Percentiles rank a stretch among this genome's conserved stretches.
phyloP scores from a whole-genome alignment of 2,329 filamentous ascomycete species.

The Beauveria medogensis region DNA sequence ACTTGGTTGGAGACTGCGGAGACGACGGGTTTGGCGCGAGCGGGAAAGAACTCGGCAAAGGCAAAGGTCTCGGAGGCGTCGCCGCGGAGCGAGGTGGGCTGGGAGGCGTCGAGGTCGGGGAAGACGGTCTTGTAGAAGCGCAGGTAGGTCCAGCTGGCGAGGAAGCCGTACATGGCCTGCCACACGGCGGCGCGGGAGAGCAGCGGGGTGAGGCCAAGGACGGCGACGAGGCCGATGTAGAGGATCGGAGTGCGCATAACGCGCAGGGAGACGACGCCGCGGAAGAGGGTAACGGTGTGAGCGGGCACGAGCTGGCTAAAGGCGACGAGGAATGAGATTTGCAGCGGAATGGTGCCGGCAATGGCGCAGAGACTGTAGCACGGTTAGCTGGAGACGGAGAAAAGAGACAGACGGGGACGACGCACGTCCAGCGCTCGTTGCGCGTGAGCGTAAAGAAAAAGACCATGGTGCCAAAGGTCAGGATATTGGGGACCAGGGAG shows the following conservation, averaged over 20 bases:
- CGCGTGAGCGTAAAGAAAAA: constrained; percentile 64
- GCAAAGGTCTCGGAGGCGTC: constrained; percentile 95
- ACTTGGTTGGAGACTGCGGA: constrained; percentile 64
- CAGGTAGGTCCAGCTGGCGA: constrained; percentile 90
- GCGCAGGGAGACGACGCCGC: constrained; percentile 78
- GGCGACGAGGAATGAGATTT: constrained; percentile 89
- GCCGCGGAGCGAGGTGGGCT: constrained; percentile 60
- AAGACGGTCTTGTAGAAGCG: constrained; percentile 84
- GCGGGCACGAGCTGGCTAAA: constrained; percentile 97
- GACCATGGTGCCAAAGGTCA: constrained; percentile 66
- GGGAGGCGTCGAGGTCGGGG: constrained; percentile 57
- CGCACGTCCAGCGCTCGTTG: constrained; percentile 62
- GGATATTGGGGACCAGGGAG: constrained; percentile 69
- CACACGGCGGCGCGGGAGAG: constrained; percentile 67
- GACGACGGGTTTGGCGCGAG: constrained; percentile 69
- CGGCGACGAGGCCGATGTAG: constrained; percentile 65
- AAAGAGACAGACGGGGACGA: constrained; percentile 14
- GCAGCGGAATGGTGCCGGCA: constrained; percentile 79
- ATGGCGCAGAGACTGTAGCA: constrained; percentile 63
- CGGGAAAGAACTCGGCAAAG: constrained; percentile 92
- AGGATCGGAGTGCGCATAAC: constrained; percentile 66
- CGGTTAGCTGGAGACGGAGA: background rate
- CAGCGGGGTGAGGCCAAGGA: constrained; percentile 49
- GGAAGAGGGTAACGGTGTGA: constrained; percentile 91
- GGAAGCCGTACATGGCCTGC: constrained; percentile 71